Conservation (phyloP, 768 basidiomycete genomes). For the Trametes elegans region DNA sequence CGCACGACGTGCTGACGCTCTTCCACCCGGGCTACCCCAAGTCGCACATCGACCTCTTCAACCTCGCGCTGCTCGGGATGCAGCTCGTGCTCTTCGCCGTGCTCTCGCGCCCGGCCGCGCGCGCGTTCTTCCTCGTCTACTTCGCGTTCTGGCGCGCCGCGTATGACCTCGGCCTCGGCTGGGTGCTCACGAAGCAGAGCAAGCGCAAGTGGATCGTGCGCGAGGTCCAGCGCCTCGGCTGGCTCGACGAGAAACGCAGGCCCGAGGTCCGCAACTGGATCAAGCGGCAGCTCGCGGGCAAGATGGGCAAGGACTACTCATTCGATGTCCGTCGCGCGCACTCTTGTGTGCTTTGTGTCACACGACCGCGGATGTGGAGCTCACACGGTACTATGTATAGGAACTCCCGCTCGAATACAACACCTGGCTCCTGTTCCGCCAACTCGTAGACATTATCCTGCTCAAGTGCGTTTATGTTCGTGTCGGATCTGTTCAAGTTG, state of each 20-base stretch:
- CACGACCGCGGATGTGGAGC: constrained; percentile 7
- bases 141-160: constrained; percentile 92
- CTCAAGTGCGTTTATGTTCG: constrained; percentile 64
- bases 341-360: constrained; percentile 8
- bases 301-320: constrained; percentile 93
- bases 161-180: constrained; percentile 93
- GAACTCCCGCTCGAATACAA: constrained; percentile 93
- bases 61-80: constrained; percentile 71
- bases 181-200: constrained; percentile 93
- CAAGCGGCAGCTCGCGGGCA: constrained; percentile 77
- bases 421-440: constrained; percentile 93
- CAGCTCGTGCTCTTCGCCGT: constrained; percentile 74
- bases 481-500: neutral
- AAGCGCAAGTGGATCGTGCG: constrained; percentile 93
- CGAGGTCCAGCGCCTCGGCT: constrained; percentile 73
- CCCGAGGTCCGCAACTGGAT: constrained; percentile 81
- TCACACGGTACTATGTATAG: constrained; percentile 36
- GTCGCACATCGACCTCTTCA: constrained; percentile 85
- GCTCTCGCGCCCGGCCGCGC: constrained; percentile 55
- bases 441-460: constrained; percentile 93
- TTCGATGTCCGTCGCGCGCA: constrained; percentile 75
- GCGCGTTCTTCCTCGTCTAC: constrained; percentile 80
- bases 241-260: constrained; percentile 75
- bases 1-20: constrained; percentile 85
- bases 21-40: constrained; percentile 83